Percentiles rank a stretch among this genome's conserved stretches.
Evolutionary conservation across 2,329 filamentous ascomycete species (phyloP).

Genomic region (Amauroascus niger): DNA sequence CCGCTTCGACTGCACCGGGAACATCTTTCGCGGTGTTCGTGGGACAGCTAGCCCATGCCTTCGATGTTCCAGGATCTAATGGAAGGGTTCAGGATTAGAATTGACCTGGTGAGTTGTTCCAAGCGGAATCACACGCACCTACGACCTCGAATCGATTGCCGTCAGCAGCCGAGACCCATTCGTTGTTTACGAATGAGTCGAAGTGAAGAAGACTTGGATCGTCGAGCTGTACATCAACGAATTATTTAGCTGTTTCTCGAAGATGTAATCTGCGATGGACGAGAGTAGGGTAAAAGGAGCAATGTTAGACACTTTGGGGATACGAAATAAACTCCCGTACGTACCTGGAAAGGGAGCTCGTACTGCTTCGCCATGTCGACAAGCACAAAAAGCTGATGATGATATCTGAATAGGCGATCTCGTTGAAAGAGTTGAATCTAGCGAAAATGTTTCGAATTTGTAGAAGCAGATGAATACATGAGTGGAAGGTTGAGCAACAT

Average conservation of each 20-base stretch:
- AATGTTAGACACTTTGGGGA: neutral
- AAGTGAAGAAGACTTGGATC: slow-evolving; percentile 42
- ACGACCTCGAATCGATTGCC: slow-evolving; percentile 45
- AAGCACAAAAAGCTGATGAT: slow-evolving; percentile 9
- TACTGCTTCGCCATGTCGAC: slow-evolving; percentile 29
- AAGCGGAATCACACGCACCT: slow-evolving; percentile 22
- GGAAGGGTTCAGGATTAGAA: slow-evolving; percentile 4
- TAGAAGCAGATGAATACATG: neutral
- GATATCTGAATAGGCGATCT: neutral
- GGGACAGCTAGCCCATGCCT: slow-evolving; percentile 44
- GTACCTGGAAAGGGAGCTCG: slow-evolving; percentile 32
- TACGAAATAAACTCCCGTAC: neutral
- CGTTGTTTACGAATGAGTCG: slow-evolving; percentile 44
- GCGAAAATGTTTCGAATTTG: neutral
- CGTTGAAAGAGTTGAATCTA: neutral
- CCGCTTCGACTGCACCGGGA: slow-evolving; percentile 49
- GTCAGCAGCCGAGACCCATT: slow-evolving; percentile 40
- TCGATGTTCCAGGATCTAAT: slow-evolving; percentile 45
- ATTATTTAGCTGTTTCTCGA: neutral
- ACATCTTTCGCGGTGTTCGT: slow-evolving; percentile 50
- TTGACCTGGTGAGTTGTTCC: neutral
- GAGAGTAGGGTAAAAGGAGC: neutral
- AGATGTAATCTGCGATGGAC: neutral
- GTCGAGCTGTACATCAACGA: slow-evolving; percentile 29
- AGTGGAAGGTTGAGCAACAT: neutral